Conservation (phyloP, 2,329 filamentous ascomycete genomes). For the Hypoxylon sp. region DNA sequence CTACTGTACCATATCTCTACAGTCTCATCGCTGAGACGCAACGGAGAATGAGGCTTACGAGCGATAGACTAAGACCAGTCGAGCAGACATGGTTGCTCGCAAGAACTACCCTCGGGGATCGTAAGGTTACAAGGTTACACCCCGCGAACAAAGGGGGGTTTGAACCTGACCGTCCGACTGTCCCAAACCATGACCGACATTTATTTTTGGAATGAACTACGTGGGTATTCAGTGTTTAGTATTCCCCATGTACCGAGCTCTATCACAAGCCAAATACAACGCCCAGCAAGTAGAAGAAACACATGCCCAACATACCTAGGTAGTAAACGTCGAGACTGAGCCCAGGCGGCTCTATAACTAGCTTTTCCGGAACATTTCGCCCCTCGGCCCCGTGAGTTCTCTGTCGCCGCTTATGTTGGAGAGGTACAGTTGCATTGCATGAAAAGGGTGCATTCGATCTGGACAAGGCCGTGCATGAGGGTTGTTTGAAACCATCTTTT, state of each 20-base stretch:
- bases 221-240: neutral
- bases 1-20: conserved; percentile 7
- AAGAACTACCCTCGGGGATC: conserved; percentile 15
- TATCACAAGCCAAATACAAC: conserved; percentile 25
- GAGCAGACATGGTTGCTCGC: conserved; percentile 9
- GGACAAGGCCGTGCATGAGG: conserved; percentile 43
- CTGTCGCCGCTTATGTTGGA: conserved; percentile 35
- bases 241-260: conserved; percentile 12
- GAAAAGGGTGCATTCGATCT: conserved; percentile 39
- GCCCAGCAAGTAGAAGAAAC: neutral
- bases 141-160: conserved; percentile 10
- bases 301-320: neutral
- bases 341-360: conserved; percentile 28
- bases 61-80: conserved; percentile 4
- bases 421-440: conserved; percentile 42
- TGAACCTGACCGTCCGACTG: conserved; percentile 10
- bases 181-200: conserved; percentile 32
- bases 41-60: conserved; percentile 17
- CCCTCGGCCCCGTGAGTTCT: conserved; percentile 30
- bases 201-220: conserved; percentile 39
- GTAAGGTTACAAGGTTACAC: conserved; percentile 29
- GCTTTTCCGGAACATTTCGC: conserved; percentile 38
- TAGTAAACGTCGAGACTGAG: conserved; percentile 22
- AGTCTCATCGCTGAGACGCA: conserved; percentile 11
- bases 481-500: conserved; percentile 35